These are phyloP conservation scores for Ascocoryne sarcoides DNA, from an alignment of 2,329 filamentous ascomycete genomes.

Conservation along the genomic window DNA sequence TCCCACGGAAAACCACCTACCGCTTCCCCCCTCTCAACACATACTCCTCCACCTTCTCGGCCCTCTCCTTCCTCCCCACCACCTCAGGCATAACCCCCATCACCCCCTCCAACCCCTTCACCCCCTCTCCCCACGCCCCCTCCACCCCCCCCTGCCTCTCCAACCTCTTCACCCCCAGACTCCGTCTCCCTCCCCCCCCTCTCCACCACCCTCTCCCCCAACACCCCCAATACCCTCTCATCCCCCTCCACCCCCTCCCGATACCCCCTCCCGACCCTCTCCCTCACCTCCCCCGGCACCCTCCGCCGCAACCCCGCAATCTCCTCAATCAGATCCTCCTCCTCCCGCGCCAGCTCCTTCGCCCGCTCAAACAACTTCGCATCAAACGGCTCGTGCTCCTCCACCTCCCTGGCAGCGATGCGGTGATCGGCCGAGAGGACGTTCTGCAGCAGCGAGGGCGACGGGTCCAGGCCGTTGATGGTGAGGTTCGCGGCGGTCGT, in stretches of 20 bases:
- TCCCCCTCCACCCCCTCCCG: slow-evolving; percentile 18
- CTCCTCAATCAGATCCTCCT: slow-evolving; percentile 55
- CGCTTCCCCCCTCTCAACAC: slow-evolving; percentile 15
- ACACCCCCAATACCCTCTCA: slow-evolving; percentile 10
- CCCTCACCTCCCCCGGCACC: slow-evolving; percentile 14
- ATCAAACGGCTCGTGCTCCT: slow-evolving; percentile 52
- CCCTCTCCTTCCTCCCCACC: slow-evolving; percentile 57
- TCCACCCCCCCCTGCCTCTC: slow-evolving; percentile 42
- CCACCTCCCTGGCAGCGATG: slow-evolving; percentile 22
- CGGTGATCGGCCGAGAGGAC: slow-evolving; percentile 24
- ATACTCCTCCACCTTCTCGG: slow-evolving; percentile 41
- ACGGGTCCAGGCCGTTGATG: slow-evolving; percentile 48
- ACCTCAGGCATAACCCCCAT: slow-evolving; percentile 53
- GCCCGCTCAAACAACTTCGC: slow-evolving; percentile 48
- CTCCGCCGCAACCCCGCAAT: slow-evolving; percentile 39
- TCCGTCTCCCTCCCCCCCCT: slow-evolving; percentile 10
- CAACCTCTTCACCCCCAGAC: slow-evolving; percentile 30
- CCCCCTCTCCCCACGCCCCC: slow-evolving; percentile 36
- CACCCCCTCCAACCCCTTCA: slow-evolving; percentile 42
- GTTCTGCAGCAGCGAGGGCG: slow-evolving; percentile 29
- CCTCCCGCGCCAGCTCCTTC: slow-evolving; percentile 50
- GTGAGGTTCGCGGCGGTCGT: slow-evolving; percentile 50
- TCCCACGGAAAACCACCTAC: too few relatives aligned
- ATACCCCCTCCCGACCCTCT: slow-evolving; percentile 16
- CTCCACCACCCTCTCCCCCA: slow-evolving; percentile 13